Conservation (phyloP, 768 basidiomycete species). For the Boletus edulis region DNA sequence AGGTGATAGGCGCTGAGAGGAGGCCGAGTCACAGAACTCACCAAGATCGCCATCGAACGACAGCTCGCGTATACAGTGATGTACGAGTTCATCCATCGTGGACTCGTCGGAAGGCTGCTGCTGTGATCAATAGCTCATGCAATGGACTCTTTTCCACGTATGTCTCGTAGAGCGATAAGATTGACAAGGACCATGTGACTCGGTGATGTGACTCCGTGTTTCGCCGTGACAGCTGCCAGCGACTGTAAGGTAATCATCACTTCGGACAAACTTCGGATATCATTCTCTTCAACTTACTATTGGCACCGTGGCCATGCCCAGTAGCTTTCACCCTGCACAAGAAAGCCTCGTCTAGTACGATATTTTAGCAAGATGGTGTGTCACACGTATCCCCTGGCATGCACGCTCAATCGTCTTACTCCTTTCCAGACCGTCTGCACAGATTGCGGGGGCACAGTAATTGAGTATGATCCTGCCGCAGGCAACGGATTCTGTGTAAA, state of each 20-base stretch:
- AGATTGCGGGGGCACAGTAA: conserved; percentile 79
- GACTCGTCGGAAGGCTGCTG: background rate
- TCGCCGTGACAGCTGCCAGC: background rate
- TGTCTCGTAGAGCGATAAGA: conserved; percentile 3
- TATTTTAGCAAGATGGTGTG: conserved; percentile 19
- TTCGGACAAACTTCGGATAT: background rate
- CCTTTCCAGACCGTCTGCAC: conserved; percentile 56
- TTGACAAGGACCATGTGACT: conserved; percentile 9
- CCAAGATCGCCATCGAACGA: conserved; percentile 90
- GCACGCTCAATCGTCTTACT: background rate
- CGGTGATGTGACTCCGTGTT: conserved; percentile 1
- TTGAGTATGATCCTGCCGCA: conserved; percentile 81
- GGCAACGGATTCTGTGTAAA: conserved; percentile 83
- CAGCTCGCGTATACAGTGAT: conserved; percentile 81
- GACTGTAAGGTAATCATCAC: background rate
- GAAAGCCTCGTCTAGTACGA: background rate
- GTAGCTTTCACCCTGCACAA: background rate
- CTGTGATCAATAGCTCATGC: background rate
- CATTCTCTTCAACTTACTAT: background rate
- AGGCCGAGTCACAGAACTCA: conserved; percentile 39
- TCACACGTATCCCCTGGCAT: background rate
- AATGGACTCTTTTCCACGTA: no score
- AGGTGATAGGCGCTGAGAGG: background rate
- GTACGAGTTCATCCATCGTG: conserved; percentile 75
- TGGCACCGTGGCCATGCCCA: background rate